Evolutionary conservation across 495 filamentous ascomycete genomes (phyloP).

Genomic region (Parathielavia hyrcaniae): DNA sequence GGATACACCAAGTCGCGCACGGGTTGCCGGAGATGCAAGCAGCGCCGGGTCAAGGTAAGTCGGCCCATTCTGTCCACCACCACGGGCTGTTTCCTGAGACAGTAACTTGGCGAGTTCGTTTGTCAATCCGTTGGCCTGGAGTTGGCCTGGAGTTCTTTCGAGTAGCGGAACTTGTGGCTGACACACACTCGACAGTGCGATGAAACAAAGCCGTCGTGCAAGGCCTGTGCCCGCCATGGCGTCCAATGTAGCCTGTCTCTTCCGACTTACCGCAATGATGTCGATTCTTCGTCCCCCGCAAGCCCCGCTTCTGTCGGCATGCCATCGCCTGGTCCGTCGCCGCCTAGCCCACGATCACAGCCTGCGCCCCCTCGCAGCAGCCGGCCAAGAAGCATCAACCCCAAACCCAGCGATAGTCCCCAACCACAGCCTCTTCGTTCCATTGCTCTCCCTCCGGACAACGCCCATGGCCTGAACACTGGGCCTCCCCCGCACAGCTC

Average conservation of each 20-base stretch:
- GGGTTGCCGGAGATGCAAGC: slow-evolving; percentile 31
- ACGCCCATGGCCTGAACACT: background rate
- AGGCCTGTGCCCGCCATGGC: slow-evolving; percentile 29
- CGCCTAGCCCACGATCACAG: background rate
- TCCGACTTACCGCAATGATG: background rate
- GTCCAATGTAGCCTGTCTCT: slow-evolving; percentile 31
- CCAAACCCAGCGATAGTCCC: background rate
- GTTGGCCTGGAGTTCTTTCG: background rate
- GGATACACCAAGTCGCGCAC: slow-evolving; percentile 31
- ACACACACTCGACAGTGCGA: slow-evolving; percentile 25
- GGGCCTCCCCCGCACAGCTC: slow-evolving; percentile 2
- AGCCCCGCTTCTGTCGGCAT: background rate
- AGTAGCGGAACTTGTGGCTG: background rate
- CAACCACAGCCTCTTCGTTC: background rate
- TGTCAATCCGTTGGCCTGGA: background rate
- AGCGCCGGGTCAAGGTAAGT: slow-evolving; percentile 30
- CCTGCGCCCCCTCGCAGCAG: background rate
- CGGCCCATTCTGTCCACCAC: background rate
- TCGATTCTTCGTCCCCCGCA: background rate
- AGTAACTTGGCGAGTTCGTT: background rate
- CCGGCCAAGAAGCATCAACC: background rate
- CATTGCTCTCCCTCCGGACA: background rate
- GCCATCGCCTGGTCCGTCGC: background rate
- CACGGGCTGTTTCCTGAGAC: too few relatives aligned
- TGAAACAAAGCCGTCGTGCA: slow-evolving; percentile 29